Conservation (phyloP, 2,329 filamentous ascomycete genomes). For the Talaromyces sp. region DNA sequence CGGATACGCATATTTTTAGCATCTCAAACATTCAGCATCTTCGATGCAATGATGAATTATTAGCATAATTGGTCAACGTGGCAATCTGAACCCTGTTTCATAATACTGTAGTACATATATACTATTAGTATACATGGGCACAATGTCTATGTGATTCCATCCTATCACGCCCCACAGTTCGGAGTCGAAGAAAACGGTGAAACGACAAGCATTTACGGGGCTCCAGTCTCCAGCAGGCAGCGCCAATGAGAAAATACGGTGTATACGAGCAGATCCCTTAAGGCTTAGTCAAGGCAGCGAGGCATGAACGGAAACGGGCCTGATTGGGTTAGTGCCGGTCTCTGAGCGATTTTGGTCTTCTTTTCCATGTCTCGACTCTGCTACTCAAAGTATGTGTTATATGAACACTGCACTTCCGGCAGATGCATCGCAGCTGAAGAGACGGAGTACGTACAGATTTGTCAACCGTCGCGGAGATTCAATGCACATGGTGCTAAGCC, state of each 20-base stretch:
- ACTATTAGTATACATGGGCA: too few species aligned
- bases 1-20: neutral
- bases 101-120: too few species aligned
- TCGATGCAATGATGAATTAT: neutral
- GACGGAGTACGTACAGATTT: neutral
- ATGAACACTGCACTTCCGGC: neutral
- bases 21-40: neutral
- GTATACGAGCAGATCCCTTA: neutral
- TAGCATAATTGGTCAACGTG: neutral
- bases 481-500: neutral
- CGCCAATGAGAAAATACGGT: neutral
- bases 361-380: too few species aligned
- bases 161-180: neutral
- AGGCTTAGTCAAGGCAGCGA: neutral
- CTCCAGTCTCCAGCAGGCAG: neutral
- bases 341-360: neutral
- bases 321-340: neutral
- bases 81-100: neutral
- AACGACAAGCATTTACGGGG: constrained; percentile 9
- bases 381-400: too few species aligned
- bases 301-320: neutral
- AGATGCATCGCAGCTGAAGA: neutral
- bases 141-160: too few species aligned
- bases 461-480: neutral
- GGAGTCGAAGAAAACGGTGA: neutral